Conservation (phyloP, 768 basidiomycete species). For the Collybia nuda region DNA sequence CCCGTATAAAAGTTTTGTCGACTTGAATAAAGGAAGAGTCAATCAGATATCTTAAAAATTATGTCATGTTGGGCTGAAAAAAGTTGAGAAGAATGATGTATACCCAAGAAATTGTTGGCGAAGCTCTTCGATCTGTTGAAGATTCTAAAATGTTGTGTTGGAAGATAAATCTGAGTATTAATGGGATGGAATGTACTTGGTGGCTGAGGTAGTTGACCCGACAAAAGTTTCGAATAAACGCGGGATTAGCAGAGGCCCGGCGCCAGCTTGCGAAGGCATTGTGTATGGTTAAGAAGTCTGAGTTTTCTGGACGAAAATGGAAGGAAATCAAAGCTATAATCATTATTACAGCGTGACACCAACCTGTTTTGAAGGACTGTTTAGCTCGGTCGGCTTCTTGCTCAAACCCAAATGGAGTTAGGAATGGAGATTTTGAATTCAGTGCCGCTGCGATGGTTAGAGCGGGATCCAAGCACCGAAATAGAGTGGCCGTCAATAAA, state of each 20-base stretch:
- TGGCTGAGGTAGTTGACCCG: conserved; percentile 79
- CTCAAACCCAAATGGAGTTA: conserved; percentile 86
- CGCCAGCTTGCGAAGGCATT: conserved; percentile 91
- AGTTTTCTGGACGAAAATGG: conserved; percentile 61
- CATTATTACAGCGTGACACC: conserved; percentile 15
- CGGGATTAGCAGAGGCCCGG: conserved; percentile 62
- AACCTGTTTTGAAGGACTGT: conserved; percentile 72
- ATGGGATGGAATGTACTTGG: conserved; percentile 48
- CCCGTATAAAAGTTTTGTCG: conserved; percentile 61
- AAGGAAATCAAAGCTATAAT: conserved; percentile 1
- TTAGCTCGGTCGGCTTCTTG: conserved; percentile 86
- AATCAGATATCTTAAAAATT: conserved; percentile 70
- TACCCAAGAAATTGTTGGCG: conserved; percentile 86
- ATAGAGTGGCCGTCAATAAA: conserved; percentile 77
- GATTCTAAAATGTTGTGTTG: conserved; percentile 49
- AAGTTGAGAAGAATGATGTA: conserved; percentile 5
- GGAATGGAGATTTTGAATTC: conserved; percentile 91
- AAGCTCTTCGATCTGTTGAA: conserved; percentile 95
- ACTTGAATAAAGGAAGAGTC: conserved; percentile 85
- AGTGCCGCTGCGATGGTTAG: conserved; percentile 92
- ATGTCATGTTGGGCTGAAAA: conserved; percentile 5
- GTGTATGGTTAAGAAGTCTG: conserved; percentile 92
- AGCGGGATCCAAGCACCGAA: conserved; percentile 93
- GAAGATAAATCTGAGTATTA: neutral
- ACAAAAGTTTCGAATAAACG: conserved; percentile 73